Conservation (phyloP, 2,329 filamentous ascomycete genomes). For the Fusarium sp. region DNA sequence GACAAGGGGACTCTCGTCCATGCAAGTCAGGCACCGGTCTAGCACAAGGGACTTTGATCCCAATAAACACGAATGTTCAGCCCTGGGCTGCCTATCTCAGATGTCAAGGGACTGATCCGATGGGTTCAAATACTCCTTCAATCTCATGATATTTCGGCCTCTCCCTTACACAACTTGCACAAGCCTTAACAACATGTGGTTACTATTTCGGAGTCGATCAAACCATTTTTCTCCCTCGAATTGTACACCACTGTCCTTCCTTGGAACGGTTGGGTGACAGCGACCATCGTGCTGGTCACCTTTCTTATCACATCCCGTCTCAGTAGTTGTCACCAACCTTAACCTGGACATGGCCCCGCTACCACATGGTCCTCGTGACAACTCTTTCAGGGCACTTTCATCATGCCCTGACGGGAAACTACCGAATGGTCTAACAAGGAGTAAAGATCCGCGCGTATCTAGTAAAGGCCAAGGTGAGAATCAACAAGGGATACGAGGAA, state of each 20-base stretch:
- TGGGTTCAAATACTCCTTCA: constrained; percentile 30
- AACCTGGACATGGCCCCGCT: constrained; percentile 38
- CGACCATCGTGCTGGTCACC: constrained; percentile 32
- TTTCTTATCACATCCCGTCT: constrained; percentile 36
- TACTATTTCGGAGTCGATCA: constrained; percentile 21
- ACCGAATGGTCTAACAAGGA: constrained; percentile 31
- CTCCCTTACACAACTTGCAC: constrained; percentile 14
- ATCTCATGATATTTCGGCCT: constrained; percentile 29
- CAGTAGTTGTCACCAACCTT: constrained; percentile 23
- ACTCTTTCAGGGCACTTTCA: constrained; percentile 30
- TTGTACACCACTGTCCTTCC: constrained; percentile 8
- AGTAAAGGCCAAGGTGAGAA: constrained; percentile 13
- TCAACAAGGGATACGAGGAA: constrained; percentile 10
- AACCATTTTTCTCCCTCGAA: constrained; percentile 12
- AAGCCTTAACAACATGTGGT: constrained; percentile 26
- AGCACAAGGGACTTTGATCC: constrained; percentile 15
- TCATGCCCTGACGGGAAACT: constrained; percentile 34
- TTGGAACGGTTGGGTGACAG: constrained; percentile 27
- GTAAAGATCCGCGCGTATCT: constrained; percentile 34
- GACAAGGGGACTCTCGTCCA: constrained; percentile 30
- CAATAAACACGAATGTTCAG: constrained; percentile 8
- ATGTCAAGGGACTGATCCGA: constrained; percentile 33
- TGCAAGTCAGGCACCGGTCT: constrained; percentile 28
- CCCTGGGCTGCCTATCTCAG: constrained; percentile 32
- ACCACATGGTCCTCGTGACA: constrained; percentile 42